Evolutionary conservation across 1,284 basidiomycete genomes (phyloP).

Genomic region (Cryptococcus neoformans): DNA sequence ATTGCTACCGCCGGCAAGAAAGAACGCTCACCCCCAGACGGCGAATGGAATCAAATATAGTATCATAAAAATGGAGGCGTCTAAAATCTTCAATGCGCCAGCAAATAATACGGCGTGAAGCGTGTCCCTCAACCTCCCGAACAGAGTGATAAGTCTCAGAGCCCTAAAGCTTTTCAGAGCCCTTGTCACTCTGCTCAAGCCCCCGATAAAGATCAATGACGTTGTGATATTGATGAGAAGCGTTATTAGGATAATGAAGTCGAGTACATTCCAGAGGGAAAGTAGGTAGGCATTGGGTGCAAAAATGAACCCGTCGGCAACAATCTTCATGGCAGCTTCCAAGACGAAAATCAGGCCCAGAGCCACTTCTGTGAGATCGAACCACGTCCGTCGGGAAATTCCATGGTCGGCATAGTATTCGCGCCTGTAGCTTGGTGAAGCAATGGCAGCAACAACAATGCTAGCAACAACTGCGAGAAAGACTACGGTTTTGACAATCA

Average conservation of each 20-base stretch:
- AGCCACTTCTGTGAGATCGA: constrained; percentile 73
- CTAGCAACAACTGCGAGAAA: constrained; percentile 77
- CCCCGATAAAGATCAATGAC: constrained; percentile 72
- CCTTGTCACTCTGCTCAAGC: constrained; percentile 76
- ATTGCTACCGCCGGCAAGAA: neutral
- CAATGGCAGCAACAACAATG: constrained; percentile 78
- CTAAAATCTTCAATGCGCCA: constrained; percentile 79
- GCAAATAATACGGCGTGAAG: constrained; percentile 91
- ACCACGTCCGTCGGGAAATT: constrained; percentile 71
- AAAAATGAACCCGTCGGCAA: constrained; percentile 90
- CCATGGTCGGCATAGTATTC: constrained; percentile 66
- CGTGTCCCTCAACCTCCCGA: constrained; percentile 80
- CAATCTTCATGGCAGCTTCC: constrained; percentile 83
- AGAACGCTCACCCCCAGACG: constrained; percentile 69
- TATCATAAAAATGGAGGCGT: constrained; percentile 88
- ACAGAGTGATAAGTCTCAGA: constrained; percentile 83
- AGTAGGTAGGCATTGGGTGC: constrained; percentile 92
- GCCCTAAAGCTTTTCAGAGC: constrained; percentile 87
- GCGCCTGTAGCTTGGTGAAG: constrained; percentile 81
- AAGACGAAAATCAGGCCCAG: constrained; percentile 74
- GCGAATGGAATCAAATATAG: constrained; percentile 97
- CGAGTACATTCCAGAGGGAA: constrained; percentile 89
- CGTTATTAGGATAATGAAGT: constrained; percentile 81
- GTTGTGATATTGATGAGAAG: constrained; percentile 78
- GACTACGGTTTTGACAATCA: constrained; percentile 72